Evolutionary conservation across 352 stramenopile species (phyloP).

Genomic region (Phytophthora litchii): DNA sequence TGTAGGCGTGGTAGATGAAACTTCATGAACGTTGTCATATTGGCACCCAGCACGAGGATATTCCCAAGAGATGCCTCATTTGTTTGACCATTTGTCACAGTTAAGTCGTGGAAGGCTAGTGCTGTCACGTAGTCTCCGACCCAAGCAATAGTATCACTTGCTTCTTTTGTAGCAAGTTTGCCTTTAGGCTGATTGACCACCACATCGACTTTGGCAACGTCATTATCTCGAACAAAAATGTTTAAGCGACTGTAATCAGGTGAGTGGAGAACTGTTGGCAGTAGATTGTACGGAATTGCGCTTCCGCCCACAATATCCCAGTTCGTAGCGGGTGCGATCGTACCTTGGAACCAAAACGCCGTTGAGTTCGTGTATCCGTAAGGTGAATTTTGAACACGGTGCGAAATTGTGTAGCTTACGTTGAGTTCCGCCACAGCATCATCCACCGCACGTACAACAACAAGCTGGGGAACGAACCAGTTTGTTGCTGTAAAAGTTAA

Average conservation of each 20-base stretch:
- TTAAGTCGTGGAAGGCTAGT: conserved; percentile 66
- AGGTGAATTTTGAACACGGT: conserved; percentile 55
- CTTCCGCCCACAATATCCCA: conserved; percentile 28
- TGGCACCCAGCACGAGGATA: conserved; percentile 55
- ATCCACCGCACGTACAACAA: conserved; percentile 54
- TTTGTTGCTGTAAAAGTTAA: conserved; percentile 67
- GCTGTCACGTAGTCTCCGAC: conserved; percentile 57
- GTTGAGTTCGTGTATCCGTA: conserved; percentile 57
- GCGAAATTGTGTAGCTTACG: conserved; percentile 46
- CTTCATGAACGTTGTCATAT: conserved; percentile 62
- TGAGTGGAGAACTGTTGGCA: conserved; percentile 56
- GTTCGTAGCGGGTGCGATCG: conserved; percentile 18
- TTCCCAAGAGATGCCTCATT: conserved; percentile 31
- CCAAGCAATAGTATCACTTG: conserved; percentile 48
- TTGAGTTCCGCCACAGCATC: conserved; percentile 51
- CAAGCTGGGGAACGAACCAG: conserved; percentile 67
- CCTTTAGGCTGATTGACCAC: conserved; percentile 44
- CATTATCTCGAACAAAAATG: conserved; percentile 55
- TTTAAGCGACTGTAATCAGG: conserved; percentile 56
- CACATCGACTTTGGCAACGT: conserved; percentile 50
- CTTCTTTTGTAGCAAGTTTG: conserved; percentile 47
- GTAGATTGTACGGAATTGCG: conserved; percentile 63
- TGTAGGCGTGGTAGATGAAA: conserved; percentile 68
- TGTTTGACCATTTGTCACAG: conserved; percentile 25
- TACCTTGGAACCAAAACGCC: conserved; percentile 62